A percentile compares a stretch with the other conserved stretches of the same genome.
phyloP scores from a whole-genome alignment of 139 green algal genomes.

The Edaphochlamys debaryana region DNA sequence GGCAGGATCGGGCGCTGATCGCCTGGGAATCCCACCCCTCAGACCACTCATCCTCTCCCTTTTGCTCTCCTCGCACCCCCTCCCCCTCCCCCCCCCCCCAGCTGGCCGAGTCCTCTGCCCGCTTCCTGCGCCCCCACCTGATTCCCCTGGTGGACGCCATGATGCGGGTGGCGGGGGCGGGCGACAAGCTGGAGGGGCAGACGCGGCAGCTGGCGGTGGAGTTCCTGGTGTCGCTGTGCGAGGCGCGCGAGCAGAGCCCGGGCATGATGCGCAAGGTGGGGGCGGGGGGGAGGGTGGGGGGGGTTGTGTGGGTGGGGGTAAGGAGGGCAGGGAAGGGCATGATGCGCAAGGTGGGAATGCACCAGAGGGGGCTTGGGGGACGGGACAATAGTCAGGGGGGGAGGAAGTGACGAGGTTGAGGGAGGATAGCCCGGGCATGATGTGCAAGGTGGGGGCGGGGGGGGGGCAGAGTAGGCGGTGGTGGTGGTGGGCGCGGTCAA shows the following conservation, averaged over 20 bases:
- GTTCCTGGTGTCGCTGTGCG: constrained; percentile 95
- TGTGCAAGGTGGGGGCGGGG: too few species aligned
- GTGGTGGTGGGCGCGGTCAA: too few species aligned
- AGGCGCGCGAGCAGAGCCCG: constrained; percentile 85
- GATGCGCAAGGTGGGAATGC: too few species aligned
- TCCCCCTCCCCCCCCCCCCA: not conserved
- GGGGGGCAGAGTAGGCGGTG: too few species aligned
- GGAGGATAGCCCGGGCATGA: too few species aligned
- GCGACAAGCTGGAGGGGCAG: constrained; percentile 60
- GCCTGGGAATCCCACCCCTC: too few species aligned
- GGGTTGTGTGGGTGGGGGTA: not conserved
- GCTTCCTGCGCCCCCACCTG: constrained; percentile 92
- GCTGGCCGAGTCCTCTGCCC: constrained; percentile 87
- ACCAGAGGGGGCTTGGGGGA: too few species aligned
- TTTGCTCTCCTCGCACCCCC: not conserved
- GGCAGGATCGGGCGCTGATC: too few species aligned
- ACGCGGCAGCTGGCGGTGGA: constrained; percentile 88
- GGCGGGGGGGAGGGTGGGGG: too few species aligned
- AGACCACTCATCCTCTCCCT: not conserved
- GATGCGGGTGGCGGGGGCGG: constrained; percentile 70
- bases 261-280: constrained; percentile 92
- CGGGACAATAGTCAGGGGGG: too few species aligned
- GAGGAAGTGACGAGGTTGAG: too few species aligned
- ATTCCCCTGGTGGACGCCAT: constrained; percentile 85
- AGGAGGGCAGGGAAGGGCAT: too few species aligned